Percentiles rank a stretch among this genome's conserved stretches.
Conservation (phyloP, 2,329 filamentous ascomycete genomes). For the Cladophialophora exuberans region DNA sequence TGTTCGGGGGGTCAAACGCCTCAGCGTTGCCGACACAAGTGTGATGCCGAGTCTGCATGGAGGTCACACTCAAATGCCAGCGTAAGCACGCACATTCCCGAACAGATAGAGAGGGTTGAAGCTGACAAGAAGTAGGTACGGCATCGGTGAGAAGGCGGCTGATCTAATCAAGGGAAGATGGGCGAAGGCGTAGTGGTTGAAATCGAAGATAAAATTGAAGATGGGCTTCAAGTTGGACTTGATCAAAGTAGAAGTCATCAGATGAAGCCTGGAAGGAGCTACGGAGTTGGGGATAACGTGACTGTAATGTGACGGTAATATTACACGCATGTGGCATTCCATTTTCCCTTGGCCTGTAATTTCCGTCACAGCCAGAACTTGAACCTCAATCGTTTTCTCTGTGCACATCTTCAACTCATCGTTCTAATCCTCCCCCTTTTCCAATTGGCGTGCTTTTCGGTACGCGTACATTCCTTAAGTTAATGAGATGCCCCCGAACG, state of each 20-base stretch:
- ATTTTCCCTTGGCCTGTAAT: not conserved
- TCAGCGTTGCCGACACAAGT: constrained; percentile 60
- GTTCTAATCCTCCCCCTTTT: not conserved
- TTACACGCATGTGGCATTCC: not conserved
- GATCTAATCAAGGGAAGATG: constrained; percentile 53
- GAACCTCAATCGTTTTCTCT: not conserved
- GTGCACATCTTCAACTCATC: not conserved
- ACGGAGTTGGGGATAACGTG: too few relatives aligned
- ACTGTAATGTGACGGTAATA: constrained; percentile 1
- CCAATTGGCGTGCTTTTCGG: constrained; percentile 10
- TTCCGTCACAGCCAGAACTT: not conserved
- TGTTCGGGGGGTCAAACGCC: constrained; percentile 55
- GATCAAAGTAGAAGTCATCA: too few relatives aligned
- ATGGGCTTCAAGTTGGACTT: too few relatives aligned
- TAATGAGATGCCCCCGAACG: constrained; percentile 18
- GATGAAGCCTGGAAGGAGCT: not conserved
- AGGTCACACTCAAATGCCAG: constrained; percentile 61
- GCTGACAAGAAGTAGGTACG: constrained; percentile 42
- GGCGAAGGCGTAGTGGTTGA: constrained; percentile 11
- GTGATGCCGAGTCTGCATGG: constrained; percentile 56
- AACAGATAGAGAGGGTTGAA: not conserved
- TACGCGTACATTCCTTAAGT: constrained; percentile 25
- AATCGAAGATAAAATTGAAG: too few relatives aligned
- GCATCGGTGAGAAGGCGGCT: constrained; percentile 59
- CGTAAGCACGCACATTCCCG: constrained; percentile 32